Evolutionary conservation across 176 grass and related monocot genomes (phyloP), one percentile per base, ranked within the genome.

Genomic region (Aegilops longissima): DNA sequence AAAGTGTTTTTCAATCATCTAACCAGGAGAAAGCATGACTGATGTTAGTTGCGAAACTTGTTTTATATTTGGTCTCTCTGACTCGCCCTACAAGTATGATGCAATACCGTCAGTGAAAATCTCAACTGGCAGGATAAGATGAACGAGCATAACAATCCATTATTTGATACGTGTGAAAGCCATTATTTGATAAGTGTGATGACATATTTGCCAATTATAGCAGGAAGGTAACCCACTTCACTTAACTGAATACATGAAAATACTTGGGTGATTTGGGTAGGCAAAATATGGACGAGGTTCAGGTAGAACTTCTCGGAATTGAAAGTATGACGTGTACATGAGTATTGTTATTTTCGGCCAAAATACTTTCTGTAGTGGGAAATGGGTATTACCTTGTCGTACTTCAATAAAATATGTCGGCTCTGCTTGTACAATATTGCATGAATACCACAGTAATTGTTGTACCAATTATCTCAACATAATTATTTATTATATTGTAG

Each of bases 301-400:
- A 80, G 92, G 85, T 84, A 12, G 38, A 47, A 36, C 85, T 89
- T 93, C 93, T 77, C 90, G 92, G 8, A 27, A 91, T 20, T 74
- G 93, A 79, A 95, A 88, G 86, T 92, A 90, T 66, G 96, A 95
- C 78, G 88, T 98, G 20, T 98, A 98, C 79, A 95, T 95, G 96
- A 93, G 96, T 44, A 98, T 98, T 92, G 96, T 95, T 86, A 88
- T 98, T 86, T 98, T 95, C 61, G 93, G 96, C 66, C 86, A 92
- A 86, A 91, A 91, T 69, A 92, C 92, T 12, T 98, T 84, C 4
- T 93, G 90, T 77, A 93, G 92, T 61, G 96, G 96, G 25, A 21
- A 95, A 79, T 98, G 96, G 96, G 77, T 67, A 82, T 82, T 69
- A 79, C 39, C 77, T 80, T 65, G 12, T 70, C 72, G 36, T n/a